Evolutionary conservation across 257 asterid genomes (phyloP).

Genomic region (Agastache rugosa): DNA sequence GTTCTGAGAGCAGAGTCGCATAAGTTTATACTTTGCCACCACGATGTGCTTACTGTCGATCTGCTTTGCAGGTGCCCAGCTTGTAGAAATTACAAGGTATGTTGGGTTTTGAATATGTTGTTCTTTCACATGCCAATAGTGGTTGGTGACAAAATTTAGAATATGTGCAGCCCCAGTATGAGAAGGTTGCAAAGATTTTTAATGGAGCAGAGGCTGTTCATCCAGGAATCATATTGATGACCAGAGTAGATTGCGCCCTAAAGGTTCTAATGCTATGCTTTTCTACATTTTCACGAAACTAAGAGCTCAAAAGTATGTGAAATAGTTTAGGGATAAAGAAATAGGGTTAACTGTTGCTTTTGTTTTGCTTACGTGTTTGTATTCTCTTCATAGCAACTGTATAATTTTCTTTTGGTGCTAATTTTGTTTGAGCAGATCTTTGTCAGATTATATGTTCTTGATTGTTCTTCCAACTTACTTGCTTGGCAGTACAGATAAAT

Average conservation of each 20-base stretch:
- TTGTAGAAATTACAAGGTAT: conserved; percentile 95
- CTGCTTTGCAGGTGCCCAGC: conserved; percentile 92
- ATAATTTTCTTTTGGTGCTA: conserved; percentile 2
- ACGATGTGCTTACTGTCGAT: conserved; percentile 34
- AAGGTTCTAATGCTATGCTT: conserved; percentile 63
- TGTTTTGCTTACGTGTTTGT: neutral
- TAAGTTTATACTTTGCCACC: conserved; percentile 27
- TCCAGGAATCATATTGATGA: conserved; percentile 85
- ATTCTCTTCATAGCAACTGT: conserved; percentile 13
- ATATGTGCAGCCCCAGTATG: conserved; percentile 85
- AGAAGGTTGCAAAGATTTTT: conserved; percentile 88
- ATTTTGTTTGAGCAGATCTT: conserved; percentile 20
- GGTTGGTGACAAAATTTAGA: conserved; percentile 35
- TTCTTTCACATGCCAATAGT: conserved; percentile 16
- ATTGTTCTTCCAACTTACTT: conserved; percentile 46
- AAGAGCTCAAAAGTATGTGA: conserved; percentile 6
- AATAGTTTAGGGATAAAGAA: conserved; percentile 17
- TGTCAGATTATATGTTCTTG: conserved; percentile 44
- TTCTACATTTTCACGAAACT: conserved; percentile 14
- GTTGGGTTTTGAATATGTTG: conserved; percentile 19
- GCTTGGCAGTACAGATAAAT: conserved; percentile 97
- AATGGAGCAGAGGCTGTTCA: conserved; percentile 88
- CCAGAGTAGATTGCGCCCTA: conserved; percentile 91
- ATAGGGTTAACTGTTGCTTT: neutral
- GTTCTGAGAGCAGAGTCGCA: conserved; percentile 12